Base-by-base conservation (phyloP, 1,284 basidiomycete genomes). In the Leccinum subrobustum region DNA sequence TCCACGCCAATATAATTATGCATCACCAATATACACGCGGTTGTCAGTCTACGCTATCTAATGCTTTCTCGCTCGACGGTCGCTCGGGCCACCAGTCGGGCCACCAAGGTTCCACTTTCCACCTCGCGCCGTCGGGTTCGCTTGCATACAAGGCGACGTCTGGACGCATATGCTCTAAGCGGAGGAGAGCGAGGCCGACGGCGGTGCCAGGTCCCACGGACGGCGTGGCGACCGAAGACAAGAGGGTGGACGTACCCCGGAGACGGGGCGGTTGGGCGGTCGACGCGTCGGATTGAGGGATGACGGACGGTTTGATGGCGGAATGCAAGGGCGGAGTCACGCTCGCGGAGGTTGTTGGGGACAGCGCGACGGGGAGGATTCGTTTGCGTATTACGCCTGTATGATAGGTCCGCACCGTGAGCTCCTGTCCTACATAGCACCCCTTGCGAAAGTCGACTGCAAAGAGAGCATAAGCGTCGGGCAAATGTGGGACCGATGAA, bases 391-490 rank as follows among this genome's bases (percentile, higher is more conserved):
- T 81, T 14, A 92, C 85, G 6, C 97, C 97, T 1, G 92, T 98
- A 73, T 98, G 95, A 73, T 97, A 96, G 23, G 96, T 98, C 31
- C 97, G 85, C 2, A 98, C 96, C 0, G 96, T 98, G 47, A 99
- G 79, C 70, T 99, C 97, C 79, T 99, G 97, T 3, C 97, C 97
- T 2, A 99, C 88, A 71, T 98, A 99, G 75, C 97, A 99, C 6
- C 97, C 97, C 77, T 99, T 99, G 54, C 92, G 83, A 74, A 98
- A 98, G 75, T 98, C 95, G 68, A 99, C 95, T 96, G 68, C 18
- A 62, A 50, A 50, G 7, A 55, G 11, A 55, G 0, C 14, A 16
- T 25, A 1, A 20, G 20, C 11, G 33, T 37, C 29, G 23, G 11
- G 9, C 3, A 3, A 18, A 23, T 6, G 31, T 23, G 33, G 20